Conservation (phyloP, 306 rosid species). For the Lablab purpureus region DNA sequence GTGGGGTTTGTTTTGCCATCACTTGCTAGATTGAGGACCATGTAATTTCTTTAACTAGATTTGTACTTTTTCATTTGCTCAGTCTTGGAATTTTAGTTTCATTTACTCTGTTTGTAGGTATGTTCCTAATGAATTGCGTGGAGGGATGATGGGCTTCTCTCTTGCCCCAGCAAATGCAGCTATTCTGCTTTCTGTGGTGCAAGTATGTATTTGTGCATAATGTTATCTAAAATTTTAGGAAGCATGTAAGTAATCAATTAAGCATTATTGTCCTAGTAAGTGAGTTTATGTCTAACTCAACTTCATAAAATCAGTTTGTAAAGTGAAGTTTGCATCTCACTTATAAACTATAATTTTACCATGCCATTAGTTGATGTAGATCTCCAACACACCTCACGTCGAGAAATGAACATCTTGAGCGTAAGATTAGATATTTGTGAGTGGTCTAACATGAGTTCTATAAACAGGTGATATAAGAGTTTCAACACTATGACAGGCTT, state of each 20-base stretch:
- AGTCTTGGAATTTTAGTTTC: constrained; percentile 37
- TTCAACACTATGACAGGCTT: no score
- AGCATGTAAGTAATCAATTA: constrained; percentile 38
- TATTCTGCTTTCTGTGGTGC: constrained; percentile 73
- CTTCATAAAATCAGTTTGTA: no score
- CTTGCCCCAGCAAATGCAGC: constrained; percentile 86
- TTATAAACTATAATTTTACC: no score
- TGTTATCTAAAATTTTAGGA: constrained; percentile 30
- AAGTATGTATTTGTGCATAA: constrained; percentile 58
- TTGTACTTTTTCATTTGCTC: constrained; percentile 39
- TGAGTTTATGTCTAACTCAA: no score
- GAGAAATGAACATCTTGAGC: no score
- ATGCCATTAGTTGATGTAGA: no score
- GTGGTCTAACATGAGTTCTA: no score
- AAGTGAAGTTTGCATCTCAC: no score
- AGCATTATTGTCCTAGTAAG: no score
- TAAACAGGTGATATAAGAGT: no score
- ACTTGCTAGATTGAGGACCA: constrained; percentile 93
- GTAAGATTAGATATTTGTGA: no score
- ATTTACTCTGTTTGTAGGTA: constrained; percentile 63
- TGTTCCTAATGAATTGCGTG: constrained; percentile 94
- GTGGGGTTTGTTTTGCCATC: constrained; percentile 84
- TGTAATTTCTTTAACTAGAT: constrained; percentile 58
- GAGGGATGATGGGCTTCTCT: constrained; percentile 95
- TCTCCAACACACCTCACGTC: no score